Conservation (phyloP, 2,329 filamentous ascomycete genomes). For the Tolypocladium capitatum region DNA sequence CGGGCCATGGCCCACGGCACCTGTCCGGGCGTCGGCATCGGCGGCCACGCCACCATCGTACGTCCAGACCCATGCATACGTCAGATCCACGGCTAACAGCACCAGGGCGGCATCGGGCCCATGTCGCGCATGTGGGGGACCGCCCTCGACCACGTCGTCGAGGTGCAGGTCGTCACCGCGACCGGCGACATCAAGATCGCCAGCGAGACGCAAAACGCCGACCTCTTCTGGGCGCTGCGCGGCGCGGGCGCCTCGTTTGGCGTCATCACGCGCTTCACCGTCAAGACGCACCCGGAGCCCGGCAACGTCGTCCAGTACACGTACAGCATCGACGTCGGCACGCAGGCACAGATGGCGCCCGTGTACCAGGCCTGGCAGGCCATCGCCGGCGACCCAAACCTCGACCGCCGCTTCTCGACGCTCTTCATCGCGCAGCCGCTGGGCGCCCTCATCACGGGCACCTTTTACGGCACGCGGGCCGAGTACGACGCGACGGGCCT, state of each 20-base stretch:
- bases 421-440: slow-evolving; percentile 41
- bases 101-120: slow-evolving; percentile 42
- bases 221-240: slow-evolving; percentile 43
- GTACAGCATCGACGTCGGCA: slow-evolving; percentile 38
- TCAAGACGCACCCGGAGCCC: slow-evolving; percentile 43
- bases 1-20: slow-evolving; percentile 48
- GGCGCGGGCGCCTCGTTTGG: slow-evolving; percentile 45
- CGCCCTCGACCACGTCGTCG: slow-evolving; percentile 40
- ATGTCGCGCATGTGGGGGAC: slow-evolving; percentile 46
- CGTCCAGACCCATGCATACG: slow-evolving; percentile 9
- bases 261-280: slow-evolving; percentile 42
- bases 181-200: slow-evolving; percentile 37
- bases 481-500: slow-evolving; percentile 43
- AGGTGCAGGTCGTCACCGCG: slow-evolving; percentile 42
- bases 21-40: slow-evolving; percentile 45
- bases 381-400: slow-evolving; percentile 36
- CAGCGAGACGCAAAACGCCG: slow-evolving; percentile 31
- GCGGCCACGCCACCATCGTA: slow-evolving; percentile 44
- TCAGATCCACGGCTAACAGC: neutral
- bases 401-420: slow-evolving; percentile 45
- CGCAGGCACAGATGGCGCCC: slow-evolving; percentile 30
- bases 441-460: slow-evolving; percentile 43
- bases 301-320: slow-evolving; percentile 44
- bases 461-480: slow-evolving; percentile 44
- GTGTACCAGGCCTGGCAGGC: slow-evolving; percentile 46